These are phyloP conservation scores for Fusarium robinianum DNA, from an alignment of 2,329 filamentous ascomycete species.

Conservation along the genomic window DNA sequence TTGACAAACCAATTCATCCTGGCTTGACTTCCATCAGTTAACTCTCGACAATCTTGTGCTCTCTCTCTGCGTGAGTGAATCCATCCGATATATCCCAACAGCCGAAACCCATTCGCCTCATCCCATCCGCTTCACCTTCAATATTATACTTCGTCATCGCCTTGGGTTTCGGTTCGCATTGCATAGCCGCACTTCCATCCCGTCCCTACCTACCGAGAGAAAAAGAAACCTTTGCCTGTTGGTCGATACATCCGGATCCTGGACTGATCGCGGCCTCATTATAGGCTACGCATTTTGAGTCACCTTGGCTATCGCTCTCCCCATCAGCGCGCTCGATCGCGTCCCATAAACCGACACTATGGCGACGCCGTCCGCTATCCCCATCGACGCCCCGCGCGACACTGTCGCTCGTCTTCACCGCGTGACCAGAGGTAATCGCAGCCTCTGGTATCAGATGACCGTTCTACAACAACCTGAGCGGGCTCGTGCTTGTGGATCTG, in stretches of 20 bases:
- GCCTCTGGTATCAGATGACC: conserved; percentile 77
- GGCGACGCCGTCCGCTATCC: conserved; percentile 41
- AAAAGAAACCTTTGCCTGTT: conserved; percentile 6
- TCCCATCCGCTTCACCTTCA: conserved; percentile 3
- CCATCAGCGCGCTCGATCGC: conserved; percentile 10
- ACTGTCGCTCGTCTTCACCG: conserved; percentile 53
- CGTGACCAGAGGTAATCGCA: conserved; percentile 72
- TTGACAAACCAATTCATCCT: too few relatives aligned
- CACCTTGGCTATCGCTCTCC: conserved; percentile 13
- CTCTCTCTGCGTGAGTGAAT: conserved; percentile 21
- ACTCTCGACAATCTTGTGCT: conserved; percentile 14
- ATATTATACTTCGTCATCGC: conserved; percentile 11
- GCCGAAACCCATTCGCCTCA: conserved; percentile 8
- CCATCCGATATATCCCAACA: conserved; percentile 16
- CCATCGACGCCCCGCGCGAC: conserved; percentile 40
- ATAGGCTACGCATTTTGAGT: conserved; percentile 21
- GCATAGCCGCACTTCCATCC: conserved; percentile 6
- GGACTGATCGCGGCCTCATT: conserved; percentile 15
- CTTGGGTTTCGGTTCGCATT: conserved; percentile 14
- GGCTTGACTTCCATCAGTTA: conserved; percentile 9
- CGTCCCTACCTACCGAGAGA: too few relatives aligned
- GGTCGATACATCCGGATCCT: background rate
- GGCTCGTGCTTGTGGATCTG: conserved; percentile 91
- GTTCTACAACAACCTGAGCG: conserved; percentile 95
- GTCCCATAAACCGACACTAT: conserved; percentile 32